phyloP scores from a whole-genome alignment of 208 protist genomes.

The Acanthamoeba sp. region DNA sequence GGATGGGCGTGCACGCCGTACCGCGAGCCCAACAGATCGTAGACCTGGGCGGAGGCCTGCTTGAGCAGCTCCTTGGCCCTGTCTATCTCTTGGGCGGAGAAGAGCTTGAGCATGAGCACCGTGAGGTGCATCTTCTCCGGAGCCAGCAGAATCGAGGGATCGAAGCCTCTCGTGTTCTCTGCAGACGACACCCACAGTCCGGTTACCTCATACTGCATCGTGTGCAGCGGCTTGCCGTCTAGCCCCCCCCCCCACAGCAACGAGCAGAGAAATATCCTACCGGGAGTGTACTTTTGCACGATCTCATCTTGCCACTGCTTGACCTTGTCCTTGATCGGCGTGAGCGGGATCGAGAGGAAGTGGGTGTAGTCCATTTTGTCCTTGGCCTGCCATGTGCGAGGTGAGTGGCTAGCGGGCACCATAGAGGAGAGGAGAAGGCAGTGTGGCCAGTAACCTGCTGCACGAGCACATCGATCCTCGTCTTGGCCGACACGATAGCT shows the following conservation, averaged over 20 bases:
- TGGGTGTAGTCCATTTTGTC: conserved; percentile 56
- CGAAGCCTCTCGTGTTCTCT: conserved; percentile 5
- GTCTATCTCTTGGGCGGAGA: not conserved
- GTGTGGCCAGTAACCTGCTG: no score
- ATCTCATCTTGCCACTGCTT: conserved; percentile 46
- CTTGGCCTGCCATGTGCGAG: not conserved
- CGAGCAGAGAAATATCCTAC: not conserved
- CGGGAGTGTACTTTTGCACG: not conserved
- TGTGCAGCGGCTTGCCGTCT: no score
- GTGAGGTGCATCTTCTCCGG: conserved; percentile 55
- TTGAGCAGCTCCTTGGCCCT: conserved; percentile 57
- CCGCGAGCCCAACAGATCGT: conserved; percentile 38
- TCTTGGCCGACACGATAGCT: not conserved
- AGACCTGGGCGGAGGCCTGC: not conserved
- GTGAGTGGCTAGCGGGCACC: not conserved
- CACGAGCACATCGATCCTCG: conserved; percentile 7
- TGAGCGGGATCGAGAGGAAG: not conserved
- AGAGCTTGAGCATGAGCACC: conserved; percentile 50
- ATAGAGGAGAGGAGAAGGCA: no score
- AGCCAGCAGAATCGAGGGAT: conserved; percentile 21
- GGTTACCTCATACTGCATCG: no score
- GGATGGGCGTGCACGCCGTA: not conserved
- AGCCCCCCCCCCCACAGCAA: no score
- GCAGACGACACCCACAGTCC: no score
- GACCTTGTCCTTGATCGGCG: conserved; percentile 24